phyloP scores from a whole-genome alignment of 257 asterid species.

The Jacaranda copaia region DNA sequence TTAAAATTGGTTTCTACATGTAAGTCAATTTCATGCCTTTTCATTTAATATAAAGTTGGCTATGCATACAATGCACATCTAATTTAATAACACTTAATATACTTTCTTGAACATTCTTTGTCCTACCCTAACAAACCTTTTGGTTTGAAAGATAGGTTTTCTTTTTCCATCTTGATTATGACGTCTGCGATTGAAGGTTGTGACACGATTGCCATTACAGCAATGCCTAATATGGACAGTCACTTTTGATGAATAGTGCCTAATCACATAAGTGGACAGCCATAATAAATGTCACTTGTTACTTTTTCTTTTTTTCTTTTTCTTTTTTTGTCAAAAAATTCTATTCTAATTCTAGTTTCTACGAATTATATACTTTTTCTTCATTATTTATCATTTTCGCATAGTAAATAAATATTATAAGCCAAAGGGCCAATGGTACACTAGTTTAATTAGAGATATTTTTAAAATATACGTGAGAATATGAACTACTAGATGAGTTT shows the following conservation, averaged over 20 bases:
- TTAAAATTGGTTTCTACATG: too few relatives aligned
- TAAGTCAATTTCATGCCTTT: neutral
- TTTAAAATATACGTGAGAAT: too few relatives aligned
- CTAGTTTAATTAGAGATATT: too few relatives aligned
- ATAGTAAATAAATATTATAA: too few relatives aligned
- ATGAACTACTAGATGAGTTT: too few relatives aligned
- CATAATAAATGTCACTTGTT: neutral
- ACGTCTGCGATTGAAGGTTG: conserved; percentile 21
- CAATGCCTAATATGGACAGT: conserved; percentile 1
- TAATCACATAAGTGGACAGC: neutral
- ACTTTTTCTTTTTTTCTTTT: conserved; percentile 1
- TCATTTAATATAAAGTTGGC: neutral
- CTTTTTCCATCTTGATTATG: neutral
- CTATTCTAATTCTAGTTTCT: too few relatives aligned
- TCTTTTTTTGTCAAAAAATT: neutral
- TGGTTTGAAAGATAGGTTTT: too few relatives aligned
- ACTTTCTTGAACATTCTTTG: neutral
- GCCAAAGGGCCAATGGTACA: neutral
- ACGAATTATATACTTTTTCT: too few relatives aligned
- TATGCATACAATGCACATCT: neutral
- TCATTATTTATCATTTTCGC: neutral
- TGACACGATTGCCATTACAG: conserved; percentile 25
- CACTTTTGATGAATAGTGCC: neutral
- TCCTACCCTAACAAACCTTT: neutral
- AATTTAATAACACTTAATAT: neutral